Evolutionary conservation across 2,329 filamentous ascomycete species (phyloP), one percentile per base, ranked within the genome.

Genomic region (Colletotrichum falcatum): DNA sequence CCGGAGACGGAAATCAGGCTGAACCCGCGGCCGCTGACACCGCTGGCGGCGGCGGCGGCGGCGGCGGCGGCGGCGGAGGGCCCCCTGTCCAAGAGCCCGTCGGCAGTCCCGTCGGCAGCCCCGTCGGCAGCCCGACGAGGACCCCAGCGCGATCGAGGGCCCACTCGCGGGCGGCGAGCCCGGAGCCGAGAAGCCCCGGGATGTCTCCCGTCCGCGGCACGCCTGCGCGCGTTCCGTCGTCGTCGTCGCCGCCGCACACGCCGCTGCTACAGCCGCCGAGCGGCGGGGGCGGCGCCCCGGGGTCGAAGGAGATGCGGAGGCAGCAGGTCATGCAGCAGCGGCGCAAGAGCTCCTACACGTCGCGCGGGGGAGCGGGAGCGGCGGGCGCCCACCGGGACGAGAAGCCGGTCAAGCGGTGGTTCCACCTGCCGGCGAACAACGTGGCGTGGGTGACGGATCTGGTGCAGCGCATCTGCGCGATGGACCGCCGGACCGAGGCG

Each of bases 401-500:
- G 55, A 71, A 37, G 18, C 70, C 72, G 0, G 20, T 73, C 5
- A 73, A 73, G 66, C 7, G 72, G 20, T 73, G 72, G 72, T 66
- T 73, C 6, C 72, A 73, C 28, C 66, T 73, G 0, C 72, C 72
- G 5, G 70, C 72, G 9, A 73, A 73, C 42, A 73, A 73, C 33
- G 64, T 73, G 1, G 62, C 72, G 33, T 73, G 72, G 72, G 70
- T 73, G 44, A 72, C 72, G 56, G 72, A 73, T 30, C 66, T 73
- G 26, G 72, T 72, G 35, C 72, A 73, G 58, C 48, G 71, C 2
- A 54, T 73, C 18, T 71, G 66, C 55, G 72, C 72, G 20, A 70
- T 73, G 63, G 72, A 73, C 14, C 66, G 65, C 12, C 7, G 61
- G 49, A 71, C 70, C 1, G 66, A 71, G 12, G 66, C 63, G 0